Evolutionary conservation across 2,329 filamentous ascomycete genomes (phyloP).

Genomic region (Penicillium sp.): DNA sequence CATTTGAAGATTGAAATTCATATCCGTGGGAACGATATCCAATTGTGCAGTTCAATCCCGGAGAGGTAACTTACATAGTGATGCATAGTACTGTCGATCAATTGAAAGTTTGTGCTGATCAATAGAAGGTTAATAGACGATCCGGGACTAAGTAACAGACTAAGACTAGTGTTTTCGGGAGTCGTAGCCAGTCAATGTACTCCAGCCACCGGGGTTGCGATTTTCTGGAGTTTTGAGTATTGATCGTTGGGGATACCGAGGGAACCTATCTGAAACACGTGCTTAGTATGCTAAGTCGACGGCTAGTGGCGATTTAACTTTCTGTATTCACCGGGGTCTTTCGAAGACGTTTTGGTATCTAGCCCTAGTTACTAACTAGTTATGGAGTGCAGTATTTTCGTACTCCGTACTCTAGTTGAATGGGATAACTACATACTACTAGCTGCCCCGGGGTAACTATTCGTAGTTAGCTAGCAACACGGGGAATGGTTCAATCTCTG

Average conservation of each 20-base stretch:
- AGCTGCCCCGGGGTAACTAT: too few species aligned
- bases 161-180: slow-evolving; percentile 14
- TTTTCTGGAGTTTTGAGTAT: slow-evolving; percentile 12
- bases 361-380: too few species aligned
- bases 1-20: not conserved
- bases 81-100: slow-evolving; percentile 1
- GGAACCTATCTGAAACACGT: slow-evolving; percentile 7
- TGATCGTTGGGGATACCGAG: slow-evolving; percentile 13
- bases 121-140: not conserved
- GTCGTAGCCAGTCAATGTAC: not conserved
- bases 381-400: too few species aligned
- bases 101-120: slow-evolving; percentile 2
- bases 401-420: too few species aligned
- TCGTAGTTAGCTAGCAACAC: too few species aligned
- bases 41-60: slow-evolving; percentile 6
- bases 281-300: not conserved
- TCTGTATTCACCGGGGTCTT: not conserved
- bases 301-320: not conserved
- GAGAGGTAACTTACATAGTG: not conserved
- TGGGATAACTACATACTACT: too few species aligned
- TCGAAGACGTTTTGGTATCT: too few species aligned
- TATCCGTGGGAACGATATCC: slow-evolving; percentile 3
- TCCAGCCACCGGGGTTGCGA: slow-evolving; percentile 1
- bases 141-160: slow-evolving; percentile 6
- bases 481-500: too few species aligned